Conservation (phyloP, 2,329 filamentous ascomycete genomes). For the Colletotrichum ledebouriae region DNA sequence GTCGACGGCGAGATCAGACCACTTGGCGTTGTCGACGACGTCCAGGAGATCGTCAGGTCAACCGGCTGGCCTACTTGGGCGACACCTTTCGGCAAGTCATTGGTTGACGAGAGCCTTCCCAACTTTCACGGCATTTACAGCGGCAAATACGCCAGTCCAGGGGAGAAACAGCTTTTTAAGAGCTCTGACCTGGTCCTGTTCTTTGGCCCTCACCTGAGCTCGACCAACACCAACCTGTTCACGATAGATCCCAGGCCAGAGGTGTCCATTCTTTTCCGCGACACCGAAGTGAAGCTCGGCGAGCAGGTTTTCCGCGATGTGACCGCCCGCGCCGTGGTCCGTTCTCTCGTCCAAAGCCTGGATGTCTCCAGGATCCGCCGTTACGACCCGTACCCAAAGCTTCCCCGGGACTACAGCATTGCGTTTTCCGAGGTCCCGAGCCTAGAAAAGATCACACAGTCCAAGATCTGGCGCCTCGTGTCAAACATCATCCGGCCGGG, state of each 20-base stretch:
- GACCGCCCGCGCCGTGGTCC: constrained; percentile 43
- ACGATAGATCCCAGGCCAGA: constrained; percentile 9
- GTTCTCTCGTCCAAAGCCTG: constrained; percentile 44
- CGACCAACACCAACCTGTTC: constrained; percentile 20
- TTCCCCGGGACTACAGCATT: constrained; percentile 46
- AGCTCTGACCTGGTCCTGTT: constrained; percentile 41
- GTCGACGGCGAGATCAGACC: constrained; percentile 29
- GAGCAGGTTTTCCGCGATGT: constrained; percentile 50
- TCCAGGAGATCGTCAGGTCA: constrained; percentile 1
- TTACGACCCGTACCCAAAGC: constrained; percentile 47
- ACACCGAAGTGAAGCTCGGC: constrained; percentile 44
- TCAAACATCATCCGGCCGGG: constrained; percentile 54
- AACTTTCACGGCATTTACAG: constrained; percentile 25
- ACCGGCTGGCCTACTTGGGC: constrained; percentile 34
- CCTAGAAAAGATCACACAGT: constrained; percentile 59
- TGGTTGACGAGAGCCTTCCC: constrained; percentile 20
- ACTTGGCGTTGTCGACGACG: constrained; percentile 15
- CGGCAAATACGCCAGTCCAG: constrained; percentile 45
- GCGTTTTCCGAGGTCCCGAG: constrained; percentile 39
- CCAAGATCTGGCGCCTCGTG: constrained; percentile 59
- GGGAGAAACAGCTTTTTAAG: background rate
- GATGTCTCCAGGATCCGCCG: constrained; percentile 45
- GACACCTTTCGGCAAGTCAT: constrained; percentile 21
- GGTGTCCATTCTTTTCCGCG: constrained; percentile 47
- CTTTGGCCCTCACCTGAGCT: constrained; percentile 33